Evolutionary conservation across 2,329 filamentous ascomycete genomes (phyloP).

Genomic region (Aspergillus sp.): DNA sequence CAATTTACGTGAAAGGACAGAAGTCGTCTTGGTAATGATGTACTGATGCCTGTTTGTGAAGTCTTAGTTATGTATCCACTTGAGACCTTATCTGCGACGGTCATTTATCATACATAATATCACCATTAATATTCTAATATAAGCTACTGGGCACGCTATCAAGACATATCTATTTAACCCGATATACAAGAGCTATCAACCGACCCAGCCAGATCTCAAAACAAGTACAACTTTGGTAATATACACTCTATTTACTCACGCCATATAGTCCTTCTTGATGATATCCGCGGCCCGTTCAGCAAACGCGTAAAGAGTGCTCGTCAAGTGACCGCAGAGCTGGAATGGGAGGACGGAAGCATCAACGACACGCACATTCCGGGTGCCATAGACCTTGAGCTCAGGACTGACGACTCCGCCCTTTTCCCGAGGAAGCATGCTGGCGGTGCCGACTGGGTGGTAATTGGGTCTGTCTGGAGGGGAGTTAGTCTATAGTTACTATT

Average conservation of each 20-base stretch:
- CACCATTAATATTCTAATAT: too few species aligned
- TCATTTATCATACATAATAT: too few species aligned
- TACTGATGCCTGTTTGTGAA: too few species aligned
- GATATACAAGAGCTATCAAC: too few species aligned
- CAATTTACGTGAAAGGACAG: too few species aligned
- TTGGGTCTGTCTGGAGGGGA: constrained; percentile 16
- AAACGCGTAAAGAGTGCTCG: constrained; percentile 22
- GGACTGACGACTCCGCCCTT: constrained; percentile 28
- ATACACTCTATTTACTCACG: neutral
- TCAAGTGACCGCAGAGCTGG: constrained; percentile 21
- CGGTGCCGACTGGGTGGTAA: constrained; percentile 24
- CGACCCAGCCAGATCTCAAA: neutral
- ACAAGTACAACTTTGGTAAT: neutral
- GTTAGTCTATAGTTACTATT: neutral
- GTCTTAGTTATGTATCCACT: too few species aligned
- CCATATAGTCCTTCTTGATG: constrained; percentile 14
- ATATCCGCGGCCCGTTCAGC: constrained; percentile 26
- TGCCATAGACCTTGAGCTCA: constrained; percentile 25
- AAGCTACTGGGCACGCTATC: too few species aligned
- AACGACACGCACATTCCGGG: constrained; percentile 24
- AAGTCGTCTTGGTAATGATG: too few species aligned
- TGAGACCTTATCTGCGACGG: too few species aligned
- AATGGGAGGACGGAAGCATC: constrained; percentile 27
- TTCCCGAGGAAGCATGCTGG: constrained; percentile 25
- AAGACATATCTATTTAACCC: too few species aligned